These are phyloP conservation scores for Sarocladium kiliense DNA, from an alignment of 2,329 filamentous ascomycete genomes.

Conservation along the genomic window DNA sequence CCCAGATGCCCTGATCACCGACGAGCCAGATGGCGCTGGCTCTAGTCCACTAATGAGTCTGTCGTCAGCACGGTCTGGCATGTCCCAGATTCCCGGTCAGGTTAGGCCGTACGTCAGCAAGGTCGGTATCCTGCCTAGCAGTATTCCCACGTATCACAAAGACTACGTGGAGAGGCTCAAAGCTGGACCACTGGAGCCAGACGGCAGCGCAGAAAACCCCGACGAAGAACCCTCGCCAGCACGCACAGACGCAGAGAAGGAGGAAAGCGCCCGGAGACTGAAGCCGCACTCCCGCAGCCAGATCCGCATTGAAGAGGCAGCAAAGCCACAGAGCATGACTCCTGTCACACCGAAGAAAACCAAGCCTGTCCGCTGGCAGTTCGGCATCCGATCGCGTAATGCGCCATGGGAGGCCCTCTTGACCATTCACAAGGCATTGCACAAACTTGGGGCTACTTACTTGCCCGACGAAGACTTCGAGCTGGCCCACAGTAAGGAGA, in stretches of 20 bases:
- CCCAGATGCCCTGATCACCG: slow-evolving; percentile 25
- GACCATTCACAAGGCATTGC: slow-evolving; percentile 88
- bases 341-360: slow-evolving; percentile 62
- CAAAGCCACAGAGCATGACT: slow-evolving; percentile 57
- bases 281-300: slow-evolving; percentile 79
- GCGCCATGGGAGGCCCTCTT: slow-evolving; percentile 90
- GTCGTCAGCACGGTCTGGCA: slow-evolving; percentile 49
- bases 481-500: slow-evolving; percentile 38
- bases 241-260: slow-evolving; percentile 68
- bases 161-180: slow-evolving; percentile 77
- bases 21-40: slow-evolving; percentile 26
- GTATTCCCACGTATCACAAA: slow-evolving; percentile 82
- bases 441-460: slow-evolving; percentile 86
- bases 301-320: slow-evolving; percentile 61
- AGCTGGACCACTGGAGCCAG: slow-evolving; percentile 42
- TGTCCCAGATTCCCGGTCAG: slow-evolving; percentile 42
- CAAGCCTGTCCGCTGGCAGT: slow-evolving; percentile 91
- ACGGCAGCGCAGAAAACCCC: slow-evolving; percentile 17
- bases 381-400: slow-evolving; percentile 92
- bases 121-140: slow-evolving; percentile 86
- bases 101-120: slow-evolving; percentile 67
- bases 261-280: slow-evolving; percentile 72
- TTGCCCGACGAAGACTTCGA: slow-evolving; percentile 60
- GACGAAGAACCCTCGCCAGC: slow-evolving; percentile 33
- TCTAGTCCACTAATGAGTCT: slow-evolving; percentile 48